Evolutionary conservation across 2,329 filamentous ascomycete genomes (phyloP), one percentile per base, ranked within the genome.

Genomic region (Claviceps sp.): DNA sequence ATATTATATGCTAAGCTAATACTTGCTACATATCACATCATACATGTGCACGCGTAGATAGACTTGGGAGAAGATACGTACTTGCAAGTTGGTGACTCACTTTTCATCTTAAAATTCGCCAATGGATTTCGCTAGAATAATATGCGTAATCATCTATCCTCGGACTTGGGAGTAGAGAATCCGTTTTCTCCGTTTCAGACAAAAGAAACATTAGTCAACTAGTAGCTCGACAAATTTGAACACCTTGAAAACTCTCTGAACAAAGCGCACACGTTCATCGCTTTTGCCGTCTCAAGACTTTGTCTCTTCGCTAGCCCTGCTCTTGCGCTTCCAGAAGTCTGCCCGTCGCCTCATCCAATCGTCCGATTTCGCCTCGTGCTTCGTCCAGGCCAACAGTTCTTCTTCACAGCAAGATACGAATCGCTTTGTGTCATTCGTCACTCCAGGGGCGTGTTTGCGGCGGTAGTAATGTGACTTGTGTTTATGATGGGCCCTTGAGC

Each of bases 381-480:
- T 39, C 39, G 6, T 48, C 39, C 38, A n/a, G 26, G 19, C 34
- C 41, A 41, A 19, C 8, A 22, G 16, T n/a, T 14, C 11, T 46
- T 26, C 16, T n/a, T 34, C 44, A 48, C 8, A 42, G 40, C 46
- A 22, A 37, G 37, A 37, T 30, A 24, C 24, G 24, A 17, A 22
- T 30, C 13, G 16, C 37, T 52, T 43, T 52, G 38, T 50, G 19
- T 38, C 38, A 34, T 46, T 43, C 13, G 42, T 50, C 52, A 50
- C 30, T 37, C 30, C 45, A 43, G 44, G 48, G 50, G 16, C 53
- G 47, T 54, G 54, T 42, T 50, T 47, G 48, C 51, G 47, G 47
- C 51, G 1, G 22, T 22, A 59, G 58, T 59, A 67, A 67, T 67
- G 63, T 59, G 63, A 68, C 60, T 67, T 64, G 66, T 50, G 61